phyloP scores from a whole-genome alignment of 305 asterid species.

The Fraxinus platypoda region DNA sequence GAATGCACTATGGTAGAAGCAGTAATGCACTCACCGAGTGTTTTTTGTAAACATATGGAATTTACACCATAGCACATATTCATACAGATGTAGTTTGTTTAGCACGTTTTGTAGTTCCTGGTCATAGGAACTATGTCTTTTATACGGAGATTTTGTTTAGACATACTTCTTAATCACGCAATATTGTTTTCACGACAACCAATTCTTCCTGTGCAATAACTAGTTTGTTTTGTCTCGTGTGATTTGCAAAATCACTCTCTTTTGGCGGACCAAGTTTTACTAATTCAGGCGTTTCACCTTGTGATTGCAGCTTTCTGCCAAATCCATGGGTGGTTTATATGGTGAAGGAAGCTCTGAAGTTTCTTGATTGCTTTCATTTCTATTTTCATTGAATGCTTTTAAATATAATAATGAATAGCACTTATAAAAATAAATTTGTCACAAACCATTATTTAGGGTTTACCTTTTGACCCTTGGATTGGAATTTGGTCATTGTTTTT shows the following conservation, averaged over 20 bases:
- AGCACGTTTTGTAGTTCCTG: neutral
- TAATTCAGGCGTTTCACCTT: neutral
- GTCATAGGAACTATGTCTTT: too few relatives aligned
- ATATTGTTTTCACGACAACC: too few relatives aligned
- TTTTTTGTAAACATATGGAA: too few relatives aligned
- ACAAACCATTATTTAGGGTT: neutral
- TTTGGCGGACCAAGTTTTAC: slow-evolving; percentile 9
- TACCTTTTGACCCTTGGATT: neutral
- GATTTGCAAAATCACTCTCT: neutral
- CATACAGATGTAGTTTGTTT: too few relatives aligned
- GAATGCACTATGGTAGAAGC: too few relatives aligned
- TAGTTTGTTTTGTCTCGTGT: neutral
- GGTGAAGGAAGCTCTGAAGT: slow-evolving; percentile 8
- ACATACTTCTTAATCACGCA: too few relatives aligned
- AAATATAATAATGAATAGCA: slow-evolving; percentile 6
- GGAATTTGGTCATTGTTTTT: neutral
- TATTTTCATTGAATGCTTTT: slow-evolving; percentile 11
- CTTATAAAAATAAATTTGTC: slow-evolving; percentile 14
- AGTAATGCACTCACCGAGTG: too few relatives aligned
- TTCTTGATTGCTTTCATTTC: slow-evolving; percentile 13
- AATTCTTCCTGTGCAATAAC: neutral
- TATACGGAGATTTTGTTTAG: too few relatives aligned
- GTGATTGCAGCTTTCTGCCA: slow-evolving; percentile 29
- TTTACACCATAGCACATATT: too few relatives aligned
- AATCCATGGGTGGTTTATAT: slow-evolving; percentile 8